Percentiles rank a stretch among this genome's conserved stretches.
Conservation (phyloP, 768 basidiomycete species). For the Leccinum boreale region DNA sequence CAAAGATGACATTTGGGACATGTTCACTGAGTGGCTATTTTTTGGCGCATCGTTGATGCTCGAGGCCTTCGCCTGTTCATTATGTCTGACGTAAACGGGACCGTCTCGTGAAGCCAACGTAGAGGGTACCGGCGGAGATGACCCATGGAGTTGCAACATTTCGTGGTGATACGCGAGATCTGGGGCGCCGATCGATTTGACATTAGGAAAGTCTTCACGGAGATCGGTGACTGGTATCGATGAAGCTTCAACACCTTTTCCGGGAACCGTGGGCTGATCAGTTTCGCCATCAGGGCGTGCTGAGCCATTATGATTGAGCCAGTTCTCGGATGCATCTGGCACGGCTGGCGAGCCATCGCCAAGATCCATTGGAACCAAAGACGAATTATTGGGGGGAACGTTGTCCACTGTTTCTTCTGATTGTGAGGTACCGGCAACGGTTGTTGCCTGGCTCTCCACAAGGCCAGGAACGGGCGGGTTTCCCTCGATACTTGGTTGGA, state of each 20-base stretch:
- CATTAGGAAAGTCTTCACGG: neutral
- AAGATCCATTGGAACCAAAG: neutral
- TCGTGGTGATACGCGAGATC: neutral
- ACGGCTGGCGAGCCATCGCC: neutral
- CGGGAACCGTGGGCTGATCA: neutral
- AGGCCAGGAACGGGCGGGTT: neutral
- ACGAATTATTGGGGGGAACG: neutral
- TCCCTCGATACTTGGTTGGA: neutral
- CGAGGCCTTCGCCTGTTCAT: neutral
- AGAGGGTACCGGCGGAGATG: neutral
- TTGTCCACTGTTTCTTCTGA: neutral
- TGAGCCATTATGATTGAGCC: neutral
- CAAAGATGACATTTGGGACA: neutral
- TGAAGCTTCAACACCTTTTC: neutral
- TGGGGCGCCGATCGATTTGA: neutral
- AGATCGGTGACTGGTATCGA: neutral
- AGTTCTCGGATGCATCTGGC: neutral
- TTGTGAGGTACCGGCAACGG: neutral
- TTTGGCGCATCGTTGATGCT: neutral
- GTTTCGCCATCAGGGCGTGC: neutral
- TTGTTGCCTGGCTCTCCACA: neutral
- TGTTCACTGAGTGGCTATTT: neutral
- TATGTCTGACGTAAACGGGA: neutral
- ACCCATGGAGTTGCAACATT: neutral
- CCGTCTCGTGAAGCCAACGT: neutral